Evolutionary conservation across 1,284 basidiomycete species (phyloP).

Genomic region (Apiotrichum gracile): DNA sequence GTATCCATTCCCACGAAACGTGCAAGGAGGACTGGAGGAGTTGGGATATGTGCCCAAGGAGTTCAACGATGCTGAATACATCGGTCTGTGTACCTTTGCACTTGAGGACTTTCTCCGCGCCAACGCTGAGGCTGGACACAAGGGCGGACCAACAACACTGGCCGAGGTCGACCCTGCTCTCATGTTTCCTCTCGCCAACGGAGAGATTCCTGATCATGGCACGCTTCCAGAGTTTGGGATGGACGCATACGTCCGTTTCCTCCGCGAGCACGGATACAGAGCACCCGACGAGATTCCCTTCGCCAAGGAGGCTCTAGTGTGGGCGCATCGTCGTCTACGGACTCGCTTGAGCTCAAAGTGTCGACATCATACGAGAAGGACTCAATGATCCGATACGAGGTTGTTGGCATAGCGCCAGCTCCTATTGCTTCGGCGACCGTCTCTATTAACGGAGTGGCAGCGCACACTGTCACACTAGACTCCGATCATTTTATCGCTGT

Average conservation of each 20-base stretch:
- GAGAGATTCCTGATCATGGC: background rate
- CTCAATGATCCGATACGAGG: background rate
- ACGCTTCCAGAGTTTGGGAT: constrained; percentile 3
- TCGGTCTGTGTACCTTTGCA: background rate
- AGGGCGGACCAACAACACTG: background rate
- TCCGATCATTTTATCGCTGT: background rate
- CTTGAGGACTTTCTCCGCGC: constrained; percentile 9
- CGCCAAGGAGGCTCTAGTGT: background rate
- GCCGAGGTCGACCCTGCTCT: constrained; percentile 3
- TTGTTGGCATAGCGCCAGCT: background rate
- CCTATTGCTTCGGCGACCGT: background rate
- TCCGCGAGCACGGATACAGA: background rate
- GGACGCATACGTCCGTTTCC: constrained; percentile 4
- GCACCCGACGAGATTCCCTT: background rate
- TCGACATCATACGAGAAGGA: background rate
- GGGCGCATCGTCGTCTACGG: background rate
- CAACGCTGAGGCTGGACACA: background rate
- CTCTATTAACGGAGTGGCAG: background rate
- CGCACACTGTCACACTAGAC: background rate
- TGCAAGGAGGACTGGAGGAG: constrained; percentile 9
- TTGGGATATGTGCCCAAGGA: background rate
- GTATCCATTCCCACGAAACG: background rate
- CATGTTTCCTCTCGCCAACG: constrained; percentile 3
- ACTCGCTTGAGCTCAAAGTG: background rate
- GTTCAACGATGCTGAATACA: background rate